These are phyloP conservation scores for Ustilago hordei DNA, from an alignment of 1,284 basidiomycete genomes.

Conservation along the genomic window DNA sequence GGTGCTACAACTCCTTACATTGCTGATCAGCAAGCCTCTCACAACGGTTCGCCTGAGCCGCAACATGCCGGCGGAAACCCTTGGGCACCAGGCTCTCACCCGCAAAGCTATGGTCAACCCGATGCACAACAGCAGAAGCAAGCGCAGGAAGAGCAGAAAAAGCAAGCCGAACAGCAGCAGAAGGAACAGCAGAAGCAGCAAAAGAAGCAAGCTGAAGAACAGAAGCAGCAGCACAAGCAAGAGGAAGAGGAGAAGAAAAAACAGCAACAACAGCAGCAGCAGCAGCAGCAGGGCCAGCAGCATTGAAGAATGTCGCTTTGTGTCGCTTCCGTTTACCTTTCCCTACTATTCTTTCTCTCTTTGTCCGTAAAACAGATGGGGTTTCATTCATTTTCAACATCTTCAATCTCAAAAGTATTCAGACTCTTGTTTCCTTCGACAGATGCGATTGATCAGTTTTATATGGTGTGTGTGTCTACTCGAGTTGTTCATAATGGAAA, in stretches of 20 bases:
- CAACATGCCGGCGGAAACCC: not conserved
- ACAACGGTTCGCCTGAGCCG: not conserved
- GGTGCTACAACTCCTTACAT: conserved; percentile 1
- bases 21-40: not conserved
- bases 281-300: not conserved
- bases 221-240: conserved; percentile 3
- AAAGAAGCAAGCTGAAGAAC: conserved; percentile 18
- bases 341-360: not conserved
- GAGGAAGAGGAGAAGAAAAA: conserved; percentile 10
- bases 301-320: not conserved
- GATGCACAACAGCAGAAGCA: not conserved
- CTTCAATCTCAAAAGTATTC: too few species aligned
- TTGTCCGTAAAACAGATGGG: not conserved
- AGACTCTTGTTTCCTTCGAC: too few species aligned
- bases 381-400: not conserved
- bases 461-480: conserved; percentile 24
- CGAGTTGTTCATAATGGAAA: conserved; percentile 76
- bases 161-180: conserved; percentile 71
- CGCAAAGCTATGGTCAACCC: not conserved
- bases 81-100: not conserved
- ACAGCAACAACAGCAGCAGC: conserved; percentile 1
- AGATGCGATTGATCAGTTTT: too few species aligned
- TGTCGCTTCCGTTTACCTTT: not conserved
- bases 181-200: conserved; percentile 76
- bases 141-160: not conserved